Evolutionary conservation across 164 flowering plant species (phyloP), one percentile per base, ranked within the genome.

Genomic region (Aristolochia contorta): DNA sequence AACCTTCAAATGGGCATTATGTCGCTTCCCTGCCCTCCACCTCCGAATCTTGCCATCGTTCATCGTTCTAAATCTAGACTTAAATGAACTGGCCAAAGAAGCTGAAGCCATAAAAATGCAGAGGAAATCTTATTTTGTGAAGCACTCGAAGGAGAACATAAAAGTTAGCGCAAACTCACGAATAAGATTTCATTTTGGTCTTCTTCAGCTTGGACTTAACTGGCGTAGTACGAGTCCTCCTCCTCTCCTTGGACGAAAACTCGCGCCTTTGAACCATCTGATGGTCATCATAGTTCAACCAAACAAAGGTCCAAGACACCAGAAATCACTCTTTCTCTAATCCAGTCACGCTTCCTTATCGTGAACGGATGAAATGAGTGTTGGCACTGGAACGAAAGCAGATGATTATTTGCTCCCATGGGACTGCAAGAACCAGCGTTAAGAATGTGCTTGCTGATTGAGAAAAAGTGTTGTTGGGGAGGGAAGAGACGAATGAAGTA

Each of bases 1-100:
- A 18, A 86, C 99, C 99, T 93, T 93, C 72, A 75, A 68, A 75
- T 84, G 89, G 16, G 99, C 99, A 77, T 93, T 93, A 58, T 93
- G 99, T 15, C 89, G 79, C 60, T 88, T 93, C 63, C 97, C 99
- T 51, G 75, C 89, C 61, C 78, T 83, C 97, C 99, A 90, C 15
- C 99, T 86, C 65, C 96, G 75, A 59, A 93, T 84, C 20, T 66
- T 75, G 20, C 99, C 99, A 72, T 93, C 96, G 41, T 80, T 79
- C 90, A 90, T 62, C 16, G 77, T 54, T 69, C 83, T 77, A 68
- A 93, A 93, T 67, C 99, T 77, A 19, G 37, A 67, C 75, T 90
- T 86, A 64, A 43, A 93, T 0, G 98, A 86, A 68, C 98, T 93
- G 73, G 50, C 48, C 48, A 33, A 46, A 25, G 46, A 46, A 25